A percentile compares a stretch with the other conserved stretches of the same genome.
Evolutionary conservation across 768 basidiomycete species (phyloP).

Genomic region (Russula lepida): DNA sequence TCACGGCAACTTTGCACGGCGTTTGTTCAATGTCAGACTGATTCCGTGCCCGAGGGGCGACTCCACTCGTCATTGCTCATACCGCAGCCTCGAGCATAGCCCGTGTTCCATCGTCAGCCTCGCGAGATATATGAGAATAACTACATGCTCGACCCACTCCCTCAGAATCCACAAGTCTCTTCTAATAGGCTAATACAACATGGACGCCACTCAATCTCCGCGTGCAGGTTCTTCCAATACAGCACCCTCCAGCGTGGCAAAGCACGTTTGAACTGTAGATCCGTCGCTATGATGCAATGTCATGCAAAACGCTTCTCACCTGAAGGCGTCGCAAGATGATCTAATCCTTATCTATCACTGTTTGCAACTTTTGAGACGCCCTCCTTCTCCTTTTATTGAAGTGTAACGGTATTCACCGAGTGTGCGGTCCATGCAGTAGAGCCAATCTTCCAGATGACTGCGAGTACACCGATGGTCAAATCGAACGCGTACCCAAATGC

Average conservation of each 20-base stretch:
- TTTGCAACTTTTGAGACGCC: background rate
- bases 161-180: background rate
- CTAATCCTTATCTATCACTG: background rate
- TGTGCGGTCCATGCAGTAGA: constrained; percentile 53
- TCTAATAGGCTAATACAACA: background rate
- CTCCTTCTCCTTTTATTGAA: constrained; percentile 34
- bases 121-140: constrained; percentile 14
- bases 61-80: background rate
- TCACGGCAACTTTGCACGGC: background rate
- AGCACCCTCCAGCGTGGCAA: constrained; percentile 21
- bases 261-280: constrained; percentile 22
- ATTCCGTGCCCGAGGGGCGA: background rate
- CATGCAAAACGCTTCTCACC: background rate
- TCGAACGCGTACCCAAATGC: constrained; percentile 47
- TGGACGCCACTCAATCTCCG: constrained; percentile 13
- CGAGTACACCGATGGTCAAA: constrained; percentile 57
- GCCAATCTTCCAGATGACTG: constrained; percentile 58
- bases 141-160: background rate
- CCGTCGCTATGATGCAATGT: background rate
- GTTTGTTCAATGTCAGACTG: background rate
- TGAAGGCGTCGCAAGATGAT: constrained; percentile 21
- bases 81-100: background rate
- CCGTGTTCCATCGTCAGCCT: background rate
- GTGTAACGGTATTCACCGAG: constrained; percentile 56
- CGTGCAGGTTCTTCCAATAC: constrained; percentile 4